Evolutionary conservation across 1,139 yeast genomes (phyloP).

Genomic region (Taiozyma onychis): DNA sequence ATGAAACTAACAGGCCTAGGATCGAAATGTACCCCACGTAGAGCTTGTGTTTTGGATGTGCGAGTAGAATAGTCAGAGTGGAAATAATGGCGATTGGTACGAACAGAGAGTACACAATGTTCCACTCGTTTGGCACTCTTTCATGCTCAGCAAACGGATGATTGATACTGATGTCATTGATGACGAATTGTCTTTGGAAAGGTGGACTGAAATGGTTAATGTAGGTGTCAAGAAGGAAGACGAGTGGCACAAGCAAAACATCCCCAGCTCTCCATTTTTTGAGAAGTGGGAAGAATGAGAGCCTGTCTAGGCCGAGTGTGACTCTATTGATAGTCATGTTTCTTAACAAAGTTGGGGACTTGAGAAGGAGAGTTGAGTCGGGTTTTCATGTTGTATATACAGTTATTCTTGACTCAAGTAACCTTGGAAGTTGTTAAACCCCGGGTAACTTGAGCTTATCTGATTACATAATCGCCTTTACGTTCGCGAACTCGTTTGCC

Average conservation of each 20-base stretch:
- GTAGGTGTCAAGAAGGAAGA: slow-evolving; percentile 39
- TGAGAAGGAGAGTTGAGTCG: background rate
- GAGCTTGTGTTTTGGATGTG: slow-evolving; percentile 35
- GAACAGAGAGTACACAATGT: slow-evolving; percentile 34
- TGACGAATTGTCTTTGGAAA: slow-evolving; percentile 64
- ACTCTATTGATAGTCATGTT: slow-evolving; percentile 37
- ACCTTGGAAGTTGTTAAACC: background rate
- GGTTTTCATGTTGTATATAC: background rate
- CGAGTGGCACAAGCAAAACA: slow-evolving; percentile 36
- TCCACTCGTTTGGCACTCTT: slow-evolving; percentile 42
- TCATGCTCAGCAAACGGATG: slow-evolving; percentile 71
- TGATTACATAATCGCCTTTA: background rate
- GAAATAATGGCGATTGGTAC: slow-evolving; percentile 37
- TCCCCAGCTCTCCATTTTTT: slow-evolving; percentile 62
- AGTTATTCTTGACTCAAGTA: background rate
- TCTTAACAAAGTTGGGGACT: background rate
- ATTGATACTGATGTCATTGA: slow-evolving; percentile 50
- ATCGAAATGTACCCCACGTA: slow-evolving; percentile 45
- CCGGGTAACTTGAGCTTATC: background rate
- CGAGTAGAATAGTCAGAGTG: slow-evolving; percentile 30
- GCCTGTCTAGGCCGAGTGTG: slow-evolving; percentile 41
- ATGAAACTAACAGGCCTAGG: slow-evolving; percentile 46
- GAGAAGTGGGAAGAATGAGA: slow-evolving; percentile 29
- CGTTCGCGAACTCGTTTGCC: background rate
- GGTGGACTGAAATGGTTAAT: slow-evolving; percentile 44